These are phyloP conservation scores for Kondoa malvinella DNA, from an alignment of 768 basidiomycete genomes.

Conservation along the genomic window DNA sequence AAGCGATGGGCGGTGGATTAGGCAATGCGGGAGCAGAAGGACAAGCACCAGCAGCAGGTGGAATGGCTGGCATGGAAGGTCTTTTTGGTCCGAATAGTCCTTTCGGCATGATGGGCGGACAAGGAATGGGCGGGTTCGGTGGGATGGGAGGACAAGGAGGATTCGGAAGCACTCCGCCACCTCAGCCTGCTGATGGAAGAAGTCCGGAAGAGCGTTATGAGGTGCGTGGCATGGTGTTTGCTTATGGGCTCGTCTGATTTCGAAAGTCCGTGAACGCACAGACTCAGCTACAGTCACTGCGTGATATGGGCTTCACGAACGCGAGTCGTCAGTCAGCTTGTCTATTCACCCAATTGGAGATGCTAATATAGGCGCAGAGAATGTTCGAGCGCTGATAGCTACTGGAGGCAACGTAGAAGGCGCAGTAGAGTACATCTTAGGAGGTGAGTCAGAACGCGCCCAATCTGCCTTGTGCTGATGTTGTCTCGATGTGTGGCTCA, in stretches of 20 bases:
- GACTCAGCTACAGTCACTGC: conserved; percentile 49
- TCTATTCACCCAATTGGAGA: conserved; percentile 18
- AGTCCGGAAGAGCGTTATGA: conserved; percentile 86
- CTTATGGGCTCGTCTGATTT: background rate
- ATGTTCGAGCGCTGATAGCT: conserved; percentile 71
- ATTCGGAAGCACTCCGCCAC: conserved; percentile 33
- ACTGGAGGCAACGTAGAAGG: conserved; percentile 84
- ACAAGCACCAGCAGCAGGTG: conserved; percentile 10
- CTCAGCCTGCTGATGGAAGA: conserved; percentile 47
- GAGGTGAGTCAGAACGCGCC: too few species aligned
- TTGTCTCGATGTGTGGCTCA: too few species aligned
- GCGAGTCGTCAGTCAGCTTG: background rate
- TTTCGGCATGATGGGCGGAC: conserved; percentile 7
- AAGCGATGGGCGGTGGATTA: background rate
- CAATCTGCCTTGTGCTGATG: too few species aligned
- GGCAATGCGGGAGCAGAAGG: conserved; percentile 2
- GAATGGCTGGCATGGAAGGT: conserved; percentile 13
- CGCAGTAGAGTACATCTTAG: conserved; percentile 85
- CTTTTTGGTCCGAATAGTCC: background rate
- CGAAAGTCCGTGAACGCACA: conserved; percentile 26
- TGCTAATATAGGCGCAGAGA: conserved; percentile 46
- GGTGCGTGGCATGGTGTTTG: conserved; percentile 30
- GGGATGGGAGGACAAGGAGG: conserved; percentile 26
- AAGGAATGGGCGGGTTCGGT: conserved; percentile 21
- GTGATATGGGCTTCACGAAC: conserved; percentile 58